phyloP scores from a whole-genome alignment of 371 early-diverging fungal genomes.

The Homolaphlyctis polyrhiza region DNA sequence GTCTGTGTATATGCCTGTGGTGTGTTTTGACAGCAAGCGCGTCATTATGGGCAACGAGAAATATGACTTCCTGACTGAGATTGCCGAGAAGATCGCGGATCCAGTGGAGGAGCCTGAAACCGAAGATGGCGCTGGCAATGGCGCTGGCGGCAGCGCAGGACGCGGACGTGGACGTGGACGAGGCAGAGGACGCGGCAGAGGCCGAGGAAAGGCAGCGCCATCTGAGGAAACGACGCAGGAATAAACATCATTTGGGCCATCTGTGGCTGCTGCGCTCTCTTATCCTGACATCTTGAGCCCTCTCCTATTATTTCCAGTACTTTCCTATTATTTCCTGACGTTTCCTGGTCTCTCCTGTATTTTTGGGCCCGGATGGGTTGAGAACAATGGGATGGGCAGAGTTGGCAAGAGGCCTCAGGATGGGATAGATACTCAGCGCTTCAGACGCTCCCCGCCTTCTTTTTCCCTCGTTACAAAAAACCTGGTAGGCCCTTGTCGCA shows the following conservation, averaged over 20 bases:
- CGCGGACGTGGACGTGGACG: slow-evolving; percentile 1
- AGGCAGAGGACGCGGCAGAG: slow-evolving; percentile 2
- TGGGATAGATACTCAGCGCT: no score
- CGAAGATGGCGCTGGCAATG: slow-evolving; percentile 23
- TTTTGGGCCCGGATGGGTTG: background rate
- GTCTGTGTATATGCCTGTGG: background rate
- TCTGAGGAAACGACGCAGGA: slow-evolving; percentile 8
- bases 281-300: background rate
- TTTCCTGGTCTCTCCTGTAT: background rate
- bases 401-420: background rate
- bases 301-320: background rate
- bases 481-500: no score
- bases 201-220: slow-evolving; percentile 34
- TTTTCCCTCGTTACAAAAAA: no score
- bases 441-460: no score
- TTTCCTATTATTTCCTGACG: background rate
- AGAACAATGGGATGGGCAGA: background rate
- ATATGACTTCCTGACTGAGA: slow-evolving; percentile 90
- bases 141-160: background rate
- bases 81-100: slow-evolving; percentile 82
- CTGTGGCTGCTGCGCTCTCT: background rate
- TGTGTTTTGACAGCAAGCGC: slow-evolving; percentile 59
- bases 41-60: slow-evolving; percentile 78
- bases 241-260: slow-evolving; percentile 41
- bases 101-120: slow-evolving; percentile 38